Conservation (phyloP, 1,284 basidiomycete species). For the Heterobasidion parviporum region DNA sequence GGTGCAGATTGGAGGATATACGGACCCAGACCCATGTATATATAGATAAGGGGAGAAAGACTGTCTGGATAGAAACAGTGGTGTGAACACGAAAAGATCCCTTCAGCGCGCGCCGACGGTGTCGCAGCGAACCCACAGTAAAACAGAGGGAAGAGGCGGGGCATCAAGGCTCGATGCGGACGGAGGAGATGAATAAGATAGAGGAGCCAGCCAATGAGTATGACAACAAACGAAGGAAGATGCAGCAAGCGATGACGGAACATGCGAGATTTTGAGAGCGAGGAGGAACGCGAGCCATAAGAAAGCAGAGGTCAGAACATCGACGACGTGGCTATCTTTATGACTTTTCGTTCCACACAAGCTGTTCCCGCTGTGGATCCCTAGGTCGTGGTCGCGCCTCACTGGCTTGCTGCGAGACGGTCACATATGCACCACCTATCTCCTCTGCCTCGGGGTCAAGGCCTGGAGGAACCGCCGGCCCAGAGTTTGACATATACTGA, state of each 20-base stretch:
- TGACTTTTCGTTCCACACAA: conserved; percentile 11
- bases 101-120: neutral
- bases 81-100: neutral
- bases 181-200: neutral
- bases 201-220: conserved; percentile 3
- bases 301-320: neutral
- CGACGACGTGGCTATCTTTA: conserved; percentile 1
- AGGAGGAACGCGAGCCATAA: neutral
- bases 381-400: conserved; percentile 43
- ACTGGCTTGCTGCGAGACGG: conserved; percentile 69
- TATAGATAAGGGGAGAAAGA: conserved; percentile 14
- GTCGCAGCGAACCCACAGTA: too few relatives aligned
- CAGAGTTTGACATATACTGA: conserved; percentile 14
- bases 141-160: too few relatives aligned
- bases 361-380: conserved; percentile 24
- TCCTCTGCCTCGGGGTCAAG: conserved; percentile 49
- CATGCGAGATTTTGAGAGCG: neutral
- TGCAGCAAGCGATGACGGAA: neutral
- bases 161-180: neutral
- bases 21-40: conserved; percentile 3
- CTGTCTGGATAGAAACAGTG: neutral
- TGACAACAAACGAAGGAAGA: neutral
- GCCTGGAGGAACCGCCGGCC: conserved; percentile 61
- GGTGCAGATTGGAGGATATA: conserved; percentile 13
- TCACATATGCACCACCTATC: conserved; percentile 74